phyloP scores from a whole-genome alignment of 176 grass and related monocot species.

The Leersia perrieri region DNA sequence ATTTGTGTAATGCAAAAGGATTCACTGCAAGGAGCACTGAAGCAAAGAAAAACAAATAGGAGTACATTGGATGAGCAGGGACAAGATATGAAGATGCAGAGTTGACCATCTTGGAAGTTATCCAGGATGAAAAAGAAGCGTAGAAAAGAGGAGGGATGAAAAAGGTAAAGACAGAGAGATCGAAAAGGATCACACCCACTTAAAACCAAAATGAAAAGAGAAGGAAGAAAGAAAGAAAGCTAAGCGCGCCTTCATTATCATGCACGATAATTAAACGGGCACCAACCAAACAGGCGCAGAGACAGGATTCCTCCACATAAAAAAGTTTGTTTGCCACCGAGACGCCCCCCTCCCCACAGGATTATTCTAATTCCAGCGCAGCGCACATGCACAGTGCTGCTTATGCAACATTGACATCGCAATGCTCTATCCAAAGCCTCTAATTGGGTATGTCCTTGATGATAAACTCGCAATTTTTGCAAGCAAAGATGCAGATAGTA shows the following conservation, averaged over 20 bases:
- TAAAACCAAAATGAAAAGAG: neutral
- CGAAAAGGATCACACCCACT: neutral
- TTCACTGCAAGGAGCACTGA: neutral
- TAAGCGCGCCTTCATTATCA: neutral
- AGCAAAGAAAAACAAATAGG: neutral
- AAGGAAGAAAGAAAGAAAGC: neutral
- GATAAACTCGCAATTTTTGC: neutral
- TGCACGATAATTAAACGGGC: neutral
- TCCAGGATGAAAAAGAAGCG: neutral
- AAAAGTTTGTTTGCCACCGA: constrained; percentile 40
- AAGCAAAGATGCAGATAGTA: neutral
- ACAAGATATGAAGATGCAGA: neutral
- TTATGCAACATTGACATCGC: neutral
- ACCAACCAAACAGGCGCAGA: neutral
- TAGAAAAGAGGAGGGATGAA: neutral
- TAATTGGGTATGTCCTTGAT: neutral
- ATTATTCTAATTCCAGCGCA: constrained; percentile 35
- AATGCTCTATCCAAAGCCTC: neutral
- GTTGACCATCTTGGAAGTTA: constrained; percentile 19
- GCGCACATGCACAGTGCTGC: constrained; percentile 17
- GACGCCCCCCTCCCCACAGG: neutral
- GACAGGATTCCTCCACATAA: constrained; percentile 28
- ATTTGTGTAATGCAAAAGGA: neutral
- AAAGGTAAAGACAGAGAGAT: neutral
- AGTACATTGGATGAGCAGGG: neutral